Base-by-base conservation (phyloP, 2,329 filamentous ascomycete species). In the Pseudopithomyces chartarum region DNA sequence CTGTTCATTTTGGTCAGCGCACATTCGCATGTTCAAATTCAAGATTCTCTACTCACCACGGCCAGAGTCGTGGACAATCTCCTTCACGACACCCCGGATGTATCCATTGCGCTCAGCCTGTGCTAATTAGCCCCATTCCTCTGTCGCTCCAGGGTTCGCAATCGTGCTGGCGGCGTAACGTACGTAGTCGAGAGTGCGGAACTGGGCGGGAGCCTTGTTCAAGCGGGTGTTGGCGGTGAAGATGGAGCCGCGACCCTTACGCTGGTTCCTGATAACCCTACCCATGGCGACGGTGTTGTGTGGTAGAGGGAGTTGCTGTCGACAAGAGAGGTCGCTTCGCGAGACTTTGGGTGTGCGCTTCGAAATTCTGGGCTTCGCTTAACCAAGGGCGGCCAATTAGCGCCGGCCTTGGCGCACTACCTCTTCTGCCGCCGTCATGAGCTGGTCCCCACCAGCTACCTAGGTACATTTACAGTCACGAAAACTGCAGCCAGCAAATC, bases 31-130 rank as follows among this genome's bases (percentile, higher is more conserved):
- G 52, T 47, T 23, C 56, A 55, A 43, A 64, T 40, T 39, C 49
- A 19, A 22, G 15, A n/a, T 22, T 36, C 33, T 40, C 56, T 58
- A 74, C 71, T 71, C 92, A 85, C 95, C 95, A 84, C 95, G 93
- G 81, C 95, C 95, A 75, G 93, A 88, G 84, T 99, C 95, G 89
- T 99, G 95, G 83, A 99, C 90, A 83, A 98, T 97, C 78, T 98
- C 92, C 88, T 95, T 97, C 79, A 99, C 93, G 68, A 98, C 87
- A 83, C 95, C 95, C 74, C 95, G 91, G 78, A 96, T 85, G 86
- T 99, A 99, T 76, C 95, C 95, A 87, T 98, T 94, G 79, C 91
- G 88, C 86, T 97, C 93, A 80, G 92, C 65, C 73, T 76, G 61
- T 66, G 47, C 57, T 61, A 58, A 67, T 74, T 74, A 73, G 70